These are phyloP conservation scores for Apiospora pterosperma DNA, from an alignment of 2,329 filamentous ascomycete genomes.

Conservation along the genomic window DNA sequence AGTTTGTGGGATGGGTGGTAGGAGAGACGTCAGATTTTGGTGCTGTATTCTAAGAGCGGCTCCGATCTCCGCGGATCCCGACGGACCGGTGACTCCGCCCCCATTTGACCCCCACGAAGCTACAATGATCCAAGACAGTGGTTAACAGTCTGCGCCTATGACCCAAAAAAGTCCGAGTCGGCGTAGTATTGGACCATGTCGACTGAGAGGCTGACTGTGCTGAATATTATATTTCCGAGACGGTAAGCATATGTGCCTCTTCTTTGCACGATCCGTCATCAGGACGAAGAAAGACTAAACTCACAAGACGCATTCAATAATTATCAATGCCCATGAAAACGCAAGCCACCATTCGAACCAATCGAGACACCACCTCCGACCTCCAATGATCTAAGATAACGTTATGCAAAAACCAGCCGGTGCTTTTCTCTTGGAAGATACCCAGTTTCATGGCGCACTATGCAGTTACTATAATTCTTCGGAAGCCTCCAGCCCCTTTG, in stretches of 20 bases:
- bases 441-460: constrained; percentile 21
- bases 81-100: too few relatives aligned
- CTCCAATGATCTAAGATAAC: not conserved
- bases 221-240: too few relatives aligned
- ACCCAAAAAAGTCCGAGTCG: constrained; percentile 51
- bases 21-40: too few relatives aligned
- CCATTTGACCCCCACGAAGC: too few relatives aligned
- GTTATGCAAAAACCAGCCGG: not conserved
- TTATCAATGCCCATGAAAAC: constrained; percentile 50
- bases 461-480: constrained; percentile 47
- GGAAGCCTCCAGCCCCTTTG: constrained; percentile 51
- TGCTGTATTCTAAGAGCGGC: too few relatives aligned
- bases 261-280: too few relatives aligned
- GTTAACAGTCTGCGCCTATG: constrained; percentile 18
- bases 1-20: too few relatives aligned
- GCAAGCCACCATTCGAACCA: constrained; percentile 57
- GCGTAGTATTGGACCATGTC: constrained; percentile 50
- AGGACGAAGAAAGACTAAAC: constrained; percentile 1
- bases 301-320: constrained; percentile 50
- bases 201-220: constrained; percentile 45
- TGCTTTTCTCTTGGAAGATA: not conserved
- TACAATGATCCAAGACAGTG: too few relatives aligned
- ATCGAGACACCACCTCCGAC: constrained; percentile 25
- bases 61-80: too few relatives aligned
- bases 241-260: too few relatives aligned